Evolutionary conservation across 139 green algal genomes (phyloP).

Genomic region (Tetradesmus lagerheimii): DNA sequence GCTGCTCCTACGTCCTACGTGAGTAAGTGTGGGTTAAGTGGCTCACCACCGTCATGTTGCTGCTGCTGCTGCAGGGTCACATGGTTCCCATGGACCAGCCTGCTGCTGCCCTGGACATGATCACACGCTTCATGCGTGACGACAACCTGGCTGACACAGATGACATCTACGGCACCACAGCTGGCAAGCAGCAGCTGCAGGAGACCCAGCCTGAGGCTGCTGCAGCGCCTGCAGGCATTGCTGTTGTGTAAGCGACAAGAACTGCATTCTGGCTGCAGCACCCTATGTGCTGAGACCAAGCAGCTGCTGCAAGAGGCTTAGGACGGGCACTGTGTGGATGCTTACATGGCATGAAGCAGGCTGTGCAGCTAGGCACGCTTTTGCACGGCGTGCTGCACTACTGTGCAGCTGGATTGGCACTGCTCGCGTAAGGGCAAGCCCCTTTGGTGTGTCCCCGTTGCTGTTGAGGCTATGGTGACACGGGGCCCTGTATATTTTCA

Average conservation of each 20-base stretch:
- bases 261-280: not conserved
- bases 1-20: no score
- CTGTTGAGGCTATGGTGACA: no score
- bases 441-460: no score
- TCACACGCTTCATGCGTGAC: conserved; percentile 74
- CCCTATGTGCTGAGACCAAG: not conserved
- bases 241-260: not conserved
- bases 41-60: not conserved
- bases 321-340: not conserved
- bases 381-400: no score
- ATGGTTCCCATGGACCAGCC: conserved; percentile 91
- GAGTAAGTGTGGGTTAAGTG: no score
- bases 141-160: conserved; percentile 46
- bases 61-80: conserved; percentile 46
- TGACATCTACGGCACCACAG: not conserved
- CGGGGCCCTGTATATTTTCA: no score
- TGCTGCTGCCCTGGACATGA: conserved; percentile 72
- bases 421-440: no score
- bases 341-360: not conserved
- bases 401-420: no score
- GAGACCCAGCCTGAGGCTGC: not conserved
- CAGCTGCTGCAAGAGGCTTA: not conserved
- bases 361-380: not conserved
- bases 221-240: not conserved
- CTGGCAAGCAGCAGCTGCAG: not conserved